These are phyloP conservation scores for Psilocybe cubensis DNA, from an alignment of 768 basidiomycete species.

Conservation along the genomic window DNA sequence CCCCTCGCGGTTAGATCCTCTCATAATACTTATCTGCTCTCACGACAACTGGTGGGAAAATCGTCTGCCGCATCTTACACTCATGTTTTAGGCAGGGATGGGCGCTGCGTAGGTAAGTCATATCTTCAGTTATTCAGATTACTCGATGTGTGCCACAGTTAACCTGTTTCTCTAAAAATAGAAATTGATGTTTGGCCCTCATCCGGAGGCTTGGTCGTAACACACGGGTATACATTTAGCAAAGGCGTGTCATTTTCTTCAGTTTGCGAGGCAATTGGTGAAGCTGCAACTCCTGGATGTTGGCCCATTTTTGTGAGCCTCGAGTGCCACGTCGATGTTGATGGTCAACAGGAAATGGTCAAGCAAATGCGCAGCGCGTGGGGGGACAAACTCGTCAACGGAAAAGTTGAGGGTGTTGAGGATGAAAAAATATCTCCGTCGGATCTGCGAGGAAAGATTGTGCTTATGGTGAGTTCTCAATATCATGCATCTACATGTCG, in stretches of 20 bases:
- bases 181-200: constrained; percentile 74
- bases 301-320: constrained; percentile 66
- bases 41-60: constrained; percentile 58
- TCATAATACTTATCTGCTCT: constrained; percentile 69
- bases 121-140: constrained; percentile 2
- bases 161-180: constrained; percentile 5
- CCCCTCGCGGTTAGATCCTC: constrained; percentile 46
- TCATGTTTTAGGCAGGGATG: constrained; percentile 53
- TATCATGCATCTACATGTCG: too few relatives aligned
- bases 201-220: constrained; percentile 55
- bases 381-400: constrained; percentile 53
- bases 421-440: constrained; percentile 44
- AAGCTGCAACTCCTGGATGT: constrained; percentile 40
- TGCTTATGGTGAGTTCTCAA: constrained; percentile 53
- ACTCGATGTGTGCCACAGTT: neutral
- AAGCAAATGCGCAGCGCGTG: constrained; percentile 51
- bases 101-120: constrained; percentile 51
- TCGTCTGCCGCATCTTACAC: constrained; percentile 58
- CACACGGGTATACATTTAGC: constrained; percentile 64
- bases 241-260: constrained; percentile 52
- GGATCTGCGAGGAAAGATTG: constrained; percentile 53
- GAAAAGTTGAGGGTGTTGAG: constrained; percentile 38
- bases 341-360: constrained; percentile 57
- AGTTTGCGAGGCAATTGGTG: constrained; percentile 57
- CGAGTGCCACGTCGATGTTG: constrained; percentile 61